A percentile compares a stretch with the other conserved stretches of the same genome.
These are phyloP conservation scores for Rhodotorula sp. DNA, from an alignment of 1,284 basidiomycete genomes.

Conservation along the genomic window DNA sequence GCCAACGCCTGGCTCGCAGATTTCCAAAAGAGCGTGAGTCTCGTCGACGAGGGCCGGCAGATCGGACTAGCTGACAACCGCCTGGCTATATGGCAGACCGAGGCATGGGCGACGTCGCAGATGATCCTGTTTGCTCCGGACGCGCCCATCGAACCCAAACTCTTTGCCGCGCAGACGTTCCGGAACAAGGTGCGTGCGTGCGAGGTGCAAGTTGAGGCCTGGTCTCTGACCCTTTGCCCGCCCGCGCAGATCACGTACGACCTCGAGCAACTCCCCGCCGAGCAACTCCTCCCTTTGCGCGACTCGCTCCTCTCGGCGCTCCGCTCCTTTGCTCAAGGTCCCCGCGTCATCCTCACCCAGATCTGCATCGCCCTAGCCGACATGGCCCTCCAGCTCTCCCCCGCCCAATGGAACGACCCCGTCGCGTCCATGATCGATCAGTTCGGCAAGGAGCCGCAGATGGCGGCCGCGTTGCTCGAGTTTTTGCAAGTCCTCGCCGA, in stretches of 20 bases:
- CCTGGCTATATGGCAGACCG: conserved; percentile 60
- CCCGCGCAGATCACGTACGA: conserved; percentile 83
- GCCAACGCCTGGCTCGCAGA: conserved; percentile 51
- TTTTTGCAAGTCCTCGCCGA: conserved; percentile 91
- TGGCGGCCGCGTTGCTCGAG: conserved; percentile 79
- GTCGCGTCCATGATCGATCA: conserved; percentile 79
- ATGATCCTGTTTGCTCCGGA: conserved; percentile 78
- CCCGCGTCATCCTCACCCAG: conserved; percentile 83
- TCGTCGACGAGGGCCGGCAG: too few relatives aligned
- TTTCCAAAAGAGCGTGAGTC: conserved; percentile 50
- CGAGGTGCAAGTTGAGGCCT: fast-evolving
- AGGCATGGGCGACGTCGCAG: conserved; percentile 96
- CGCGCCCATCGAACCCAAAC: conserved; percentile 74
- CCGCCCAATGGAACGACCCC: conserved; percentile 69
- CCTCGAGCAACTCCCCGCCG: conserved; percentile 74
- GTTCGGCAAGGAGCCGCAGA: conserved; percentile 79
- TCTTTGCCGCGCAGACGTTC: conserved; percentile 97
- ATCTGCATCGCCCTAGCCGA: conserved; percentile 86
- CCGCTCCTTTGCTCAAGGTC: conserved; percentile 65
- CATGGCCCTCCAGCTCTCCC: conserved; percentile 84
- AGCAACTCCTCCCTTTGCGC: conserved; percentile 63
- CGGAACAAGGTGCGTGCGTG: conserved; percentile 73
- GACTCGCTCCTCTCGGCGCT: conserved; percentile 84
- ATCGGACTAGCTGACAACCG: too few relatives aligned
- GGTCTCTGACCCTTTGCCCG: too few relatives aligned